Base-by-base conservation (phyloP, 208 protist genomes). In the Novymonas esmeraldas region DNA sequence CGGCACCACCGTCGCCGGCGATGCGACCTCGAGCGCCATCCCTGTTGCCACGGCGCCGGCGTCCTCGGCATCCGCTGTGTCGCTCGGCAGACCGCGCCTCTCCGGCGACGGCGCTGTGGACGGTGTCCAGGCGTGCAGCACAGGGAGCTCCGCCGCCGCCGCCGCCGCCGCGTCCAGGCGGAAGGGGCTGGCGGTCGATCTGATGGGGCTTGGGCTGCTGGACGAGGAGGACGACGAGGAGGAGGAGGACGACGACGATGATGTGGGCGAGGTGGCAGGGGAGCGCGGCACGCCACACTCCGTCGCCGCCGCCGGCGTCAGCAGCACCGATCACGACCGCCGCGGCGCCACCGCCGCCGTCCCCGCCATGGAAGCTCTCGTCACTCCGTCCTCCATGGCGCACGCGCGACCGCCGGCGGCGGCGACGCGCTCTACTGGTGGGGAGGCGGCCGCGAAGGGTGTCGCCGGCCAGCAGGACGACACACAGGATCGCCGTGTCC, bases 211-310 rank as follows among this genome's bases (percentile, higher is more conserved):
- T 16, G 57, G 65, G 42, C 50, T 75, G 2, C 61, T 70, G 16
- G 70, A 78, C 38, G 70, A 76, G 55, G 70, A 66, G 29, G 67
- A 68, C 36, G 63, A 67, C 2, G 72, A 78, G 13, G 60, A 71
- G 14, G 62, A 74, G 7, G 71, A 65, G n/a, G 76, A 80, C 9
- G 62, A 54, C 20, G 65, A 74, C 6, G 60, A 69, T 14, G n/a
- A n/a, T n/a, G n/a, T n/a, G n/a, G 46, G 18, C 20, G 39, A 36
- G 18, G 16, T 14, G 18, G 28, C 14, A 14, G 48, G 34, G 20
- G 71, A 64, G 6, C 31, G 34, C 20, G 20, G 11, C 34, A 45
- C 54, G 6, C 11, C 39, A 33, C 31, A 26, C 26, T 34, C n/a
- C 20, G 28, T 20, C 22, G n/a, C 34, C 29, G 34, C 11, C 22